phyloP scores from a whole-genome alignment of 306 rosid species.

The Gynostemma pentaphyllum region DNA sequence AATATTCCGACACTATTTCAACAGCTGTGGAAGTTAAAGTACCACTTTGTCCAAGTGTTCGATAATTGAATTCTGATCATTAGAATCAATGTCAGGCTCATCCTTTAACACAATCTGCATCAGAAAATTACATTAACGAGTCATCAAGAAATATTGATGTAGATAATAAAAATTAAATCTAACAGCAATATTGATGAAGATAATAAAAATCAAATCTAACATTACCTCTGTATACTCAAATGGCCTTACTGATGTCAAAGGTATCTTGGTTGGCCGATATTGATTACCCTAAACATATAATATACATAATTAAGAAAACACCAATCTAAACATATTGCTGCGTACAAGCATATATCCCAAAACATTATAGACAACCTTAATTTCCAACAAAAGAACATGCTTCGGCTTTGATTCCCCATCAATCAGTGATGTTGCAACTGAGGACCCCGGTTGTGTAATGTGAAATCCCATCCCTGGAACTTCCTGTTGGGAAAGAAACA shows the following conservation, averaged over 20 bases:
- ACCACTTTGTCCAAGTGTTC: constrained; percentile 92
- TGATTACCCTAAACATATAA: constrained; percentile 60
- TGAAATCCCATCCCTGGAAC: constrained; percentile 99
- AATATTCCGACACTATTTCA: constrained; percentile 1
- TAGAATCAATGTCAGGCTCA: constrained; percentile 71
- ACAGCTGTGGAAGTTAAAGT: constrained; percentile 12
- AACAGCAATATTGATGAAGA: constrained; percentile 15
- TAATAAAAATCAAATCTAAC: constrained; percentile 7
- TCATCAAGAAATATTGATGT: constrained; percentile 13
- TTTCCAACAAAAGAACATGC: constrained; percentile 88
- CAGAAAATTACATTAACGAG: constrained; percentile 18
- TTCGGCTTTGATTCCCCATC: constrained; percentile 99
- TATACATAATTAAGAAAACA: not conserved
- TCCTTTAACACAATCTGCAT: constrained; percentile 76
- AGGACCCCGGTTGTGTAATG: constrained; percentile 97
- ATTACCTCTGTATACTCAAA: constrained; percentile 88
- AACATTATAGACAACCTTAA: constrained; percentile 54
- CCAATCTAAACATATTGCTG: not conserved
- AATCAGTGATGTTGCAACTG: constrained; percentile 95
- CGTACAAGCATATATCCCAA: not conserved
- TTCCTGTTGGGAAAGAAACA: constrained; percentile 47
- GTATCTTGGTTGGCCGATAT: constrained; percentile 96
- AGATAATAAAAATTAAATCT: constrained; percentile 5
- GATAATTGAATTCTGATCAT: constrained; percentile 84
- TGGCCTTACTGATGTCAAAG: constrained; percentile 83